Conservation (phyloP, 2,329 filamentous ascomycete genomes). For the Colletotrichum magnum region DNA sequence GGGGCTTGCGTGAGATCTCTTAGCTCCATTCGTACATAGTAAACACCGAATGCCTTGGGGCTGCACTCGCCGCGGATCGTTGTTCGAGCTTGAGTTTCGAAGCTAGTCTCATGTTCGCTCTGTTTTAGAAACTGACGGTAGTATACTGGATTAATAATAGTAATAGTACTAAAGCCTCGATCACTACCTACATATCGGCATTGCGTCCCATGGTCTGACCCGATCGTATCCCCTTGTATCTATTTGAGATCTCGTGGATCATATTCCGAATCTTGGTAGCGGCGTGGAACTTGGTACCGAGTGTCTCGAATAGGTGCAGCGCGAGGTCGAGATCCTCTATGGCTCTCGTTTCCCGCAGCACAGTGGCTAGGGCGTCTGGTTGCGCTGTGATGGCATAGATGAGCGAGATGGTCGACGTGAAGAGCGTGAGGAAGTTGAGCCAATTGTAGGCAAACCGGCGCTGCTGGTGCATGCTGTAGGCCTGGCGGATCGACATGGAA, state of each 20-base stretch:
- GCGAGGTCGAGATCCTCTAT: slow-evolving; percentile 50
- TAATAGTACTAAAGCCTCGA: too few species aligned
- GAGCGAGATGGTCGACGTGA: slow-evolving; percentile 58
- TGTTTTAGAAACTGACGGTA: too few species aligned
- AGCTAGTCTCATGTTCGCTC: too few species aligned
- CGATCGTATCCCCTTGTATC: background rate
- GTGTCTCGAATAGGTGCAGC: slow-evolving; percentile 49
- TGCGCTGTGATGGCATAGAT: slow-evolving; percentile 59
- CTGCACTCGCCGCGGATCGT: too few species aligned
- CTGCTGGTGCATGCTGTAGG: slow-evolving; percentile 54
- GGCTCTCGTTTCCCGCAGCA: slow-evolving; percentile 46
- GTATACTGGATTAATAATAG: too few species aligned
- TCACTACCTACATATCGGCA: too few species aligned
- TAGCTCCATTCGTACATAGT: too few species aligned
- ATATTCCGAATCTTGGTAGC: slow-evolving; percentile 46
- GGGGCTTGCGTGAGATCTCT: too few species aligned
- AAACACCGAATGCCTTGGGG: too few species aligned
- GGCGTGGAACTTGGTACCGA: slow-evolving; percentile 49
- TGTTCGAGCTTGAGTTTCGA: too few species aligned
- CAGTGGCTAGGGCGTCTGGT: slow-evolving; percentile 48
- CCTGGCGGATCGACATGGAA: slow-evolving; percentile 59
- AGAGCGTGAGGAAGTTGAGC: slow-evolving; percentile 57
- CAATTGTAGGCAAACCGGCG: slow-evolving; percentile 58
- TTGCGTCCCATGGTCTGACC: too few species aligned
- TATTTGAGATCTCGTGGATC: background rate